Base-by-base conservation (phyloP, 2,329 filamentous ascomycete species). In the Fusarium neocosmosporiellum region DNA sequence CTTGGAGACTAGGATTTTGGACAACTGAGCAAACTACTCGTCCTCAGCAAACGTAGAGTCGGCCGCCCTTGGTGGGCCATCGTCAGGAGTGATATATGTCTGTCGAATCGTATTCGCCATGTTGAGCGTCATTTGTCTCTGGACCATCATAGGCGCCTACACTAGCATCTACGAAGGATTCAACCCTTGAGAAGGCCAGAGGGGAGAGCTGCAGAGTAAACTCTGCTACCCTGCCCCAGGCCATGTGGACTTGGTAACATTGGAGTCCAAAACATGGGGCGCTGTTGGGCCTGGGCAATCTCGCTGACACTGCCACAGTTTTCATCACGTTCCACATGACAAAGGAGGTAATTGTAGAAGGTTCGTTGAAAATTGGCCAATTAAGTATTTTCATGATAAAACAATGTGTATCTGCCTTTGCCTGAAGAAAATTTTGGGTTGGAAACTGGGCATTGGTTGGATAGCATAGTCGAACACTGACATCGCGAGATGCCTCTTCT, bases 81-180 rank as follows among this genome's bases (percentile, higher is more conserved):
- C 55, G 0, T 34, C 37, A 3, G 13, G 34, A 3, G 78, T 77
- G 39, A 81, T 75, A 14, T 79, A 78, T n/a, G 72, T 65, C 2
- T 78, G 59, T 5, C 66, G 72, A 37, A 82, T 43, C 65, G 83
- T 76, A 20, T 84, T 79, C 60, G 80, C 85, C 82, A 87, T 85
- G 62, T 84, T 84, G 2, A 80, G 76, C 3, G 81, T 83, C 4
- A 86, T 63, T 3, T 84, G 84, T n/a, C 82, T 76, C 29, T 74
- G 71, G 9, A 50, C 68, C 5, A 83, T 72, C 61, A 73, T 78
- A 81, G 4, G 29, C 70, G 9, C 76, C 74, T 9, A 75, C 63
- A 4, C 73, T 66, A 1, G 69, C 46, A 59, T 83, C 70, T 34
- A 70, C 58, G 0, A 86, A 73, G 20, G 79, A 82, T 9, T 84